Evolutionary conservation across 2,329 filamentous ascomycete species (phyloP).

Genomic region (Aspergillus sergii): DNA sequence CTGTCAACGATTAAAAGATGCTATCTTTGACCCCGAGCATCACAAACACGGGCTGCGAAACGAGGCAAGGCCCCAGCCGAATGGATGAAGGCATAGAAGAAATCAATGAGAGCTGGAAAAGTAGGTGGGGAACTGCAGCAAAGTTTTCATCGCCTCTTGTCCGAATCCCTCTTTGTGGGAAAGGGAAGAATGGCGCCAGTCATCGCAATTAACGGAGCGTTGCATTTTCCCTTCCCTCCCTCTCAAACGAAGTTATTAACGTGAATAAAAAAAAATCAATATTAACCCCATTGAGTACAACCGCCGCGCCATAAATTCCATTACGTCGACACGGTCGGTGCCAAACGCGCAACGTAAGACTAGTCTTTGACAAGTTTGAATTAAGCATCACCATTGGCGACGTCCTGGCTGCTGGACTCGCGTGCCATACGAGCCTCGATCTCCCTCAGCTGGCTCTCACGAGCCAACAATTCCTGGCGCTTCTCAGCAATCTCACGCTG

Average conservation of each 20-base stretch:
- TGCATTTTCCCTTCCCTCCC: conserved; percentile 34
- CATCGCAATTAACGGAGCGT: conserved; percentile 30
- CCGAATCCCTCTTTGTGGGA: conserved; percentile 12
- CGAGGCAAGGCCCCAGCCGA: conserved; percentile 19
- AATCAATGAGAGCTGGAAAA: conserved; percentile 24
- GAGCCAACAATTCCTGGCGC: conserved; percentile 94
- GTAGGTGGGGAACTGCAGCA: conserved; percentile 20
- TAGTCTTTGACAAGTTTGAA: conserved; percentile 29
- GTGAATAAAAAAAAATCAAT: conserved; percentile 43
- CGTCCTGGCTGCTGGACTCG: conserved; percentile 62
- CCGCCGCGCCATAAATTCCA: conserved; percentile 38
- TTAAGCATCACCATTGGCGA: conserved; percentile 41
- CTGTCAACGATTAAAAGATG: conserved; percentile 36
- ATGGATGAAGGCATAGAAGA: conserved; percentile 24
- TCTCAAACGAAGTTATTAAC: conserved; percentile 41
- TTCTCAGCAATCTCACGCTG: conserved; percentile 99
- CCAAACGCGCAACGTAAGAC: conserved; percentile 30
- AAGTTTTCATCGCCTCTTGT: conserved; percentile 20
- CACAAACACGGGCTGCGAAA: conserved; percentile 22
- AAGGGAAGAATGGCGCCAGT: conserved; percentile 23
- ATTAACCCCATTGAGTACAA: conserved; percentile 42
- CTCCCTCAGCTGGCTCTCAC: conserved; percentile 97
- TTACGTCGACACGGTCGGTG: conserved; percentile 40
- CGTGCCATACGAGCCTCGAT: conserved; percentile 97
- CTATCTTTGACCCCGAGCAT: conserved; percentile 33